Base-by-base conservation (phyloP, 805 yeast genomes). In the Sugiyamaella floridensis region DNA sequence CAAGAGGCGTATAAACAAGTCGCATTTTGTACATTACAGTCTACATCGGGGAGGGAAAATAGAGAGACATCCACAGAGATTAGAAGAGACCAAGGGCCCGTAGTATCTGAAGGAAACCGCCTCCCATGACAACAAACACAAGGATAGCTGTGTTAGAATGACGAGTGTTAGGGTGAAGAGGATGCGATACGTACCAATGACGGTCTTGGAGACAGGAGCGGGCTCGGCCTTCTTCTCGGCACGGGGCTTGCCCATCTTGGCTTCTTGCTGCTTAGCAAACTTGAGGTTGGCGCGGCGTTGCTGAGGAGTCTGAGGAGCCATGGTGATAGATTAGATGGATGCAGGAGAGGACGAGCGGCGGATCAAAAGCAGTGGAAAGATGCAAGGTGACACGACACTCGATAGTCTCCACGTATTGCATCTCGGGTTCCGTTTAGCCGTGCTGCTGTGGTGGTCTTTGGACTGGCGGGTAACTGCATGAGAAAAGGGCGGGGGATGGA, bases 261-360 rank as follows among this genome's bases (percentile, higher is more conserved):
- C 76, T 63, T 82, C 86, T 59, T 83, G 82, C 61, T 75, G 77
- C 69, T 83, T 86, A 62, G 86, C 88, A 68, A 82, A 92, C 67
- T 83, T 86, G 63, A 78, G 79, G 69, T 90, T 90, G n/a, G 96
- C 96, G 51, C 79, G 75, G 71, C 90, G 84, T 72, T 90, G 96
- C 63, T 79, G 82, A 53, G 93, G 90, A 20, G 96, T 85, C 76
- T 89, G 97, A 32, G 61, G 60, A 18, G 53, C 53, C 54, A 54
- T 54, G 32, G 42, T 45, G 50, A 16, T n/a, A 11, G 9, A 14
- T 42, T 7, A 14, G 44, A 42, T 18, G 26, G 20, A 14, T 10
- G n/a, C n/a, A 11, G 37, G 12, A 11, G n/a, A 32, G n/a, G 37
- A 11, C n/a, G n/a, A 32, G n/a, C n/a, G 9, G n/a, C 12, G n/a